Evolutionary conservation across 768 basidiomycete species (phyloP).

Genomic region (Kwoniella heveanensis): DNA sequence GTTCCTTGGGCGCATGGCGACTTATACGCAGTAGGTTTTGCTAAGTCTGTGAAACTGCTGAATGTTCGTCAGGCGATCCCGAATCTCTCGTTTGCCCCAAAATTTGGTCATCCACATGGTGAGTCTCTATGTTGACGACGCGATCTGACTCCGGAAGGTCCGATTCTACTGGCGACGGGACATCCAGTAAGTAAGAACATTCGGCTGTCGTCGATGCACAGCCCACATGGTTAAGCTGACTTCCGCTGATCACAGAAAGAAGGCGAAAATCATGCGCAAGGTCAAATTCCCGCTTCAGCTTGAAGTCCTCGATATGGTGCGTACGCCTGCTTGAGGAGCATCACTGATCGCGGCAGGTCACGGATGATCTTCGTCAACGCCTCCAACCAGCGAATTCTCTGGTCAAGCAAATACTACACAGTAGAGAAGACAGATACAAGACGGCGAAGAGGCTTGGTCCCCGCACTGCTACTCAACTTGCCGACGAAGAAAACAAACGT

Average conservation of each 20-base stretch:
- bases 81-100: conserved; percentile 77
- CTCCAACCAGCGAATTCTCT: conserved; percentile 70
- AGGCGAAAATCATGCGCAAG: conserved; percentile 93
- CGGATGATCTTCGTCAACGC: conserved; percentile 74
- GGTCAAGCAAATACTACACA: conserved; percentile 77
- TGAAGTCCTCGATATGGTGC: conserved; percentile 74
- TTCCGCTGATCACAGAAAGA: conserved; percentile 57
- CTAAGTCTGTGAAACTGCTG: neutral
- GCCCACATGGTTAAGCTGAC: conserved; percentile 3
- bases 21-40: conserved; percentile 68
- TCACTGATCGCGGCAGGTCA: conserved; percentile 53
- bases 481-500: conserved; percentile 56
- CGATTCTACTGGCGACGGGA: conserved; percentile 94
- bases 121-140: conserved; percentile 4
- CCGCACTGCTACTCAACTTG: conserved; percentile 21
- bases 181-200: conserved; percentile 59
- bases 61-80: conserved; percentile 62
- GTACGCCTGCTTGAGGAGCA: neutral
- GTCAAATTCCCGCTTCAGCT: conserved; percentile 91
- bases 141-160: conserved; percentile 59
- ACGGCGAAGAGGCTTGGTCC: conserved; percentile 62
- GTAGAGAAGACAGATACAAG: conserved; percentile 78
- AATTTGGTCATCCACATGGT: conserved; percentile 80
- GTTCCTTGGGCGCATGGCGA: conserved; percentile 74
- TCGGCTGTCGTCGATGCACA: no score